Base-by-base conservation (phyloP, 2,329 filamentous ascomycete species). In the Aureobasidium uvarum region DNA sequence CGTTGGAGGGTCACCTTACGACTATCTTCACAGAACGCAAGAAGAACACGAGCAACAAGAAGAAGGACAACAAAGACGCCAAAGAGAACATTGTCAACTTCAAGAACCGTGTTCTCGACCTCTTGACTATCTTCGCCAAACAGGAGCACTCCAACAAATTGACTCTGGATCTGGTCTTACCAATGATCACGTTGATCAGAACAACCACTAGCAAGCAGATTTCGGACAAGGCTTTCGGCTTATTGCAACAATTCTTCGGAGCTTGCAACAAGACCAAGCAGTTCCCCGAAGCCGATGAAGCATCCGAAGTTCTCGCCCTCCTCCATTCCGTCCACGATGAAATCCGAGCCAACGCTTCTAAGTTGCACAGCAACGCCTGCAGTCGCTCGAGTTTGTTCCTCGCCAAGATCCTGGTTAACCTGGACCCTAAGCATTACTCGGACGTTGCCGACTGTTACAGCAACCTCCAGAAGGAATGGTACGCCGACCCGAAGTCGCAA, bases 21-120 rank as follows among this genome's bases (percentile, higher is more conserved):
- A 90, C 91, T 68, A 91, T 97, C 68, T 96, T 98, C 82, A 87
- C 88, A 69, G 88, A 93, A 69, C 87, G 88, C 56, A 86, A 85
- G 69, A 88, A 91, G 75, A 81, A 80, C 18, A 79, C 81, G 18
- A 70, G 70, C 43, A 89, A 89, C 43, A 89, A 89, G 73, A 95
- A 93, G 79, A 90, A 93, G 77, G 88, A 95, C 73, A 89, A 90
- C 72, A 91, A 91, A 74, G 89, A 94, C 67, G 93, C 94, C 64
- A 95, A 91, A 74, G 90, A 94, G 70, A 92, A 87, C 23, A 91
- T 98, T 73, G 81, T 96, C 72, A 93, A 94, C 77, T 96, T 99
- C 84, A 99, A 99, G 81, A 91, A 91, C 76, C 90, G 93, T 48
- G 89, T 97, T 6, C 84, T 98, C 5, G 95, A 98, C 73, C 84